These are phyloP conservation scores for Podospora bellae-mahoneyi DNA, from an alignment of 495 filamentous ascomycete genomes.

Conservation along the genomic window DNA sequence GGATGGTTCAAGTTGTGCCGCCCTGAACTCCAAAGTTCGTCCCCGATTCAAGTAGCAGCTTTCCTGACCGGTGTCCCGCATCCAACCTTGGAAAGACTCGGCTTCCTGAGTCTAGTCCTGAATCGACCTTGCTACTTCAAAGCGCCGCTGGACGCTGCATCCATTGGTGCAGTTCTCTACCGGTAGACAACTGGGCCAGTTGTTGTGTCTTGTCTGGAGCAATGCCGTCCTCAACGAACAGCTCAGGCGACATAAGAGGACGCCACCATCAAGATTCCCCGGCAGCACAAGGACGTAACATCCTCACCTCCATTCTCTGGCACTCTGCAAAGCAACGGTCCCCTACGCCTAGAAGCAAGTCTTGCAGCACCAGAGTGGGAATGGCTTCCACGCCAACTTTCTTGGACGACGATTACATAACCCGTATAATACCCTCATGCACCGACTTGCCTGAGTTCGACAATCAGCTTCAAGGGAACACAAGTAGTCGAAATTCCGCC, in stretches of 20 bases:
- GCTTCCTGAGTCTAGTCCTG: too few relatives aligned
- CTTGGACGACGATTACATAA: too few relatives aligned
- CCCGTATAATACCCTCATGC: neutral
- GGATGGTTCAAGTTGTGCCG: neutral
- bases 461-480: neutral
- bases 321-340: neutral
- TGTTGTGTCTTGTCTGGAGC: too few relatives aligned
- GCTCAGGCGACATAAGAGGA: neutral
- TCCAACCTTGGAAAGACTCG: too few relatives aligned
- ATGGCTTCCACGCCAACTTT: too few relatives aligned
- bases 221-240: neutral
- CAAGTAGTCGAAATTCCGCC: neutral
- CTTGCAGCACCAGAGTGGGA: too few relatives aligned
- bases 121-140: too few relatives aligned
- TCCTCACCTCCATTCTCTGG: neutral
- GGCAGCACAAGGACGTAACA: neutral
- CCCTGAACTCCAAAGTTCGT: neutral
- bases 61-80: neutral
- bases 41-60: neutral
- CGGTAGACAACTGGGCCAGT: too few relatives aligned
- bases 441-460: neutral
- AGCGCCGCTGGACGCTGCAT: too few relatives aligned
- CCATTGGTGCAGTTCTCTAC: neutral
- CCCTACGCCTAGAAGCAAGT: neutral
- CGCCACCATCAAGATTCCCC: neutral